A percentile compares a stretch with the other conserved stretches of the same genome.
These are phyloP conservation scores for Termitomyces sp. DNA, from an alignment of 768 basidiomycete genomes.

Conservation along the genomic window DNA sequence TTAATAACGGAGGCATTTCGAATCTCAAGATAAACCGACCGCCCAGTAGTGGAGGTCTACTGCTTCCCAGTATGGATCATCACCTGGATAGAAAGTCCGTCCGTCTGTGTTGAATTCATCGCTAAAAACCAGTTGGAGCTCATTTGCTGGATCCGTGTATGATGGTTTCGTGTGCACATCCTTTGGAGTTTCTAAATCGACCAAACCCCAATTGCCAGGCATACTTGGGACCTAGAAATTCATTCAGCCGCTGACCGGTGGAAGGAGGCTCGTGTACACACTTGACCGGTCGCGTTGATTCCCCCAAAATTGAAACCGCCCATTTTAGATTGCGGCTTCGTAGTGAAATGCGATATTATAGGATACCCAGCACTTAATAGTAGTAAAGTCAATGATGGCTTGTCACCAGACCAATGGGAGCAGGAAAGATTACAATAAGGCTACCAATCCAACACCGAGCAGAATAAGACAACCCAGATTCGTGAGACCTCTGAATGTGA, in stretches of 20 bases:
- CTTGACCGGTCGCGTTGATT: slow-evolving; percentile 73
- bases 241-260: neutral
- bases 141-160: slow-evolving; percentile 43
- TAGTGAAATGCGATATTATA: slow-evolving; percentile 50
- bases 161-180: slow-evolving; percentile 47
- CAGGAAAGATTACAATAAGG: slow-evolving; percentile 44
- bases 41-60: slow-evolving; percentile 77
- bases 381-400: neutral
- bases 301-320: slow-evolving; percentile 75
- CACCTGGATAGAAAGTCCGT: slow-evolving; percentile 79
- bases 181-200: slow-evolving; percentile 72
- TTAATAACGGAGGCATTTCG: neutral
- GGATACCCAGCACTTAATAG: slow-evolving; percentile 62
- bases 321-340: slow-evolving; percentile 34
- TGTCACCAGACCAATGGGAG: neutral
- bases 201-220: slow-evolving; percentile 60
- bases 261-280: slow-evolving; percentile 13
- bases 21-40: slow-evolving; percentile 23
- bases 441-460: slow-evolving; percentile 44
- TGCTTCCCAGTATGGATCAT: slow-evolving; percentile 90
- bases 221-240: slow-evolving; percentile 46
- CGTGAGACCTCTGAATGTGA: slow-evolving; percentile 62
- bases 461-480: slow-evolving; percentile 68
- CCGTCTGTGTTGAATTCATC: slow-evolving; percentile 84
- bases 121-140: slow-evolving; percentile 72